Evolutionary conservation across 192 early-diverging fungal species (phyloP), one percentile per base, ranked within the genome.

Genomic region (Coemansia sp.): DNA sequence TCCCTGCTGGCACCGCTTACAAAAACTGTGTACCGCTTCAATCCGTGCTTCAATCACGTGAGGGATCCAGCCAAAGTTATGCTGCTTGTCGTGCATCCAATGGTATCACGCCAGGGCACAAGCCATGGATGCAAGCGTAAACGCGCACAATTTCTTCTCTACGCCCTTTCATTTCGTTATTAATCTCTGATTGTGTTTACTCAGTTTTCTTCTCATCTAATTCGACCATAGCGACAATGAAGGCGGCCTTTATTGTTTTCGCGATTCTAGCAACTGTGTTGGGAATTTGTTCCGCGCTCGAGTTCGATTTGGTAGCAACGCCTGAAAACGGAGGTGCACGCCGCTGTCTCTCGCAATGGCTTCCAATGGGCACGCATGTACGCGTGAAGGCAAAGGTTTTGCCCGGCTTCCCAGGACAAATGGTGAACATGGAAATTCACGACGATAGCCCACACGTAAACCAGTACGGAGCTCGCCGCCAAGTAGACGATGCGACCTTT

Each of bases 261-360:
- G 65, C 65, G 9, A 29, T 71, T 64, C 60, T 66, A 27, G 61
- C 66, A 42, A 55, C 64, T 31, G 29, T 64, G 31, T 50, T 66
- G 21, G 45, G 44, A 19, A 50, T 64, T n/a, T 46, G 41, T 19
- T 37, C 69, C 12, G 93, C 90, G 38, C 75, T 95, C 65, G 93
- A 94, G 75, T 97, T 97, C 73, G 92, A 95, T 55, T 73, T 97
- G 42, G 42, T 68, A 6, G 92, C 89, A 19, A 59, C 84, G 12
- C 65, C 80, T 4, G 77, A 86, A 9, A 67, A 64, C 4, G 70
- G 63, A 19, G 73, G 75, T 9, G 63, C 39, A 7, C 84, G 86
- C 41, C 82, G 84, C 61, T 97, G 95, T 65, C 70, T 97, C 62
- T 89, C 89, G n/a, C 91, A 93, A 64, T 93, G 86, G 82, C 88